These are phyloP conservation scores for Teratosphaeria pseudoeucalypti DNA, from an alignment of 2,329 filamentous ascomycete genomes.

Conservation along the genomic window DNA sequence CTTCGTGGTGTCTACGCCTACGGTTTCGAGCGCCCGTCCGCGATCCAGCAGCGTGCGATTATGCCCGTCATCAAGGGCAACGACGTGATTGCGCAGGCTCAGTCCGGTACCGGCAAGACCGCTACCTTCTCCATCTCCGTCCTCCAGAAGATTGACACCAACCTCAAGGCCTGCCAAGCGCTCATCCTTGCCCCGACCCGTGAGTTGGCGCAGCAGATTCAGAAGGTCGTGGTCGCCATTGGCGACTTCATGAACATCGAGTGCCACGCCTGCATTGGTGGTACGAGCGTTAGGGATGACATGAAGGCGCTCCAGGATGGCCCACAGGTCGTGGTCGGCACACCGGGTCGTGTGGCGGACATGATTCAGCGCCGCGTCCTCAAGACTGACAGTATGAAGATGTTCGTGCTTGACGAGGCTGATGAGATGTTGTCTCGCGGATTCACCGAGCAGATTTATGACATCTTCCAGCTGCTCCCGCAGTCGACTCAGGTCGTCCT, in stretches of 20 bases:
- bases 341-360: constrained; percentile 95
- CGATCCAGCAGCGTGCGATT: constrained; percentile 99
- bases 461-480: constrained; percentile 97
- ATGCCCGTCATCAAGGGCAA: constrained; percentile 99
- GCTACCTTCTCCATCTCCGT: constrained; percentile 99
- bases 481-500: constrained; percentile 98
- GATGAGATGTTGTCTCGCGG: constrained; percentile 99
- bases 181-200: constrained; percentile 95
- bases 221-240: constrained; percentile 97
- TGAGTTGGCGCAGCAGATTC: constrained; percentile 98
- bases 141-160: constrained; percentile 95
- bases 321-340: constrained; percentile 94
- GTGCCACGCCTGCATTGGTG: constrained; percentile 98
- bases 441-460: constrained; percentile 99
- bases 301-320: constrained; percentile 96
- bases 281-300: constrained; percentile 94
- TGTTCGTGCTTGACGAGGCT: constrained; percentile 98
- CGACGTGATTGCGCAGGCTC: constrained; percentile 98
- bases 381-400: constrained; percentile 97
- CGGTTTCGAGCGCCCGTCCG: constrained; percentile 98
- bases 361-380: constrained; percentile 98
- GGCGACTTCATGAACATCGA: constrained; percentile 99
- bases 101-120: constrained; percentile 99
- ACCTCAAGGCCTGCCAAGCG: constrained; percentile 93
- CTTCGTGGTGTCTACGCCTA: constrained; percentile 99